Conservation (phyloP, 306 rosid species). For the Glycine soja region DNA sequence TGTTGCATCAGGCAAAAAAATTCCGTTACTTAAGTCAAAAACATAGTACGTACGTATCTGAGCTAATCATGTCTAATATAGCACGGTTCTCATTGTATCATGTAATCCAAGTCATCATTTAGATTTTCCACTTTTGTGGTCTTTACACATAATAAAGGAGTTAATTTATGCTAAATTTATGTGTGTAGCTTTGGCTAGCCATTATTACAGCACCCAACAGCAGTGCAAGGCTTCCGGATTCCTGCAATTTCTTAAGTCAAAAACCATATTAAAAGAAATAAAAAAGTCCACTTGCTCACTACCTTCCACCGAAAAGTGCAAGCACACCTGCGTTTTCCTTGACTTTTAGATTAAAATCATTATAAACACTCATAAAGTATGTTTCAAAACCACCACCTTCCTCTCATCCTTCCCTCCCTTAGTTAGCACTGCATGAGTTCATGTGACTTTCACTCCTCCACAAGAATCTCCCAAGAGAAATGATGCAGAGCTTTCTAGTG, state of each 20-base stretch:
- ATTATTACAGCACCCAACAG: slow-evolving; percentile 84
- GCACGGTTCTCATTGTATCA: slow-evolving; percentile 55
- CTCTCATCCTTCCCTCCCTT: slow-evolving; percentile 52
- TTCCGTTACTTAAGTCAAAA: slow-evolving; percentile 2
- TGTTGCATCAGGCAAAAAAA: too few species aligned
- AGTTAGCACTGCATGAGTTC: slow-evolving; percentile 64
- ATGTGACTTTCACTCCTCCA: slow-evolving; percentile 61
- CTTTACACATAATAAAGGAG: slow-evolving; percentile 64
- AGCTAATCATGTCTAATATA: slow-evolving; percentile 38
- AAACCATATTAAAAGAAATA: slow-evolving; percentile 45
- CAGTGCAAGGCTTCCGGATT: slow-evolving; percentile 65
- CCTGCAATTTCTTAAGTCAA: slow-evolving; percentile 64
- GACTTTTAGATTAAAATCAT: slow-evolving; percentile 65
- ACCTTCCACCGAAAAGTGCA: slow-evolving; percentile 96
- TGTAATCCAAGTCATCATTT: slow-evolving; percentile 60
- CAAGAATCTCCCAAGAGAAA: slow-evolving; percentile 48
- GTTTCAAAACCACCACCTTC: slow-evolving; percentile 51
- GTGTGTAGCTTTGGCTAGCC: slow-evolving; percentile 61
- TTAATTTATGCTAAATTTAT: slow-evolving; percentile 61
- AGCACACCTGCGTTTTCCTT: slow-evolving; percentile 59
- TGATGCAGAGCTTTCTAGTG: slow-evolving; percentile 23
- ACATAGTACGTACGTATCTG: slow-evolving; percentile 29
- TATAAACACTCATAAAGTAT: slow-evolving; percentile 67
- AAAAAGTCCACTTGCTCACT: slow-evolving; percentile 46
- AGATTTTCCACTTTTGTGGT: slow-evolving; percentile 53